Base-by-base conservation (phyloP, 1,284 basidiomycete genomes). In the Sporisorium iseilematis-ciliati region DNA sequence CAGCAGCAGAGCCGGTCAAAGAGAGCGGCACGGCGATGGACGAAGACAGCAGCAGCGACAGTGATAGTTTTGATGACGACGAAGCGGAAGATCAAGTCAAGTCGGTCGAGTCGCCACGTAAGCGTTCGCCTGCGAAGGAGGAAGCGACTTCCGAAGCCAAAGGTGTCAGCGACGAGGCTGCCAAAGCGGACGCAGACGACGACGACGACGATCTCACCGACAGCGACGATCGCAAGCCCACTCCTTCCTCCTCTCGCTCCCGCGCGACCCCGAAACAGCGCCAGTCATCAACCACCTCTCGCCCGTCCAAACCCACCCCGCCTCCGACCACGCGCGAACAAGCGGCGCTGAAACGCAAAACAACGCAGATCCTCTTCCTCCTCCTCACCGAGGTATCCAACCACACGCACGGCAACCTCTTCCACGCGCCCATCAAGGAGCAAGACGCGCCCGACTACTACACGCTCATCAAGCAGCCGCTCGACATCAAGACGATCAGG, bases 391-490 rank as follows among this genome's bases (percentile, higher is more conserved):
- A 84, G 42, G 82, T 84, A 4, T 77, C 78, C 12, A 81, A 79
- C 60, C 82, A 84, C 46, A 82, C 79, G 16, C 82, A 84, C 65
- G 82, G 78, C 20, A 83, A 82, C 58, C 68, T 84, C 20, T 84
- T 84, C 55, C 77, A 84, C 45, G 72, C 77, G 7, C 67, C 79
- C n/a, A 82, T 83, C 75, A 84, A 82, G 67, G 81, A 82, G 56
- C 65, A 75, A 20, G 82, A 84, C 53, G 82, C 82, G 7, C 82
- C 82, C 0, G 78, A 83, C 67, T 84, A 84, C 67, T 83, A 84
- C 16, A 57, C 59, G 25, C 60, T 84, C 12, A 71, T 84, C 57
- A 71, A 72, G 43, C 70, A 79, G 26, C 81, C 82, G 29, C 66
- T 84, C 16, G 82, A 84, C 50, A 71, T 84, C 48, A 82, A 82